Evolutionary conservation across 2,329 filamentous ascomycete genomes (phyloP), one percentile per base, ranked within the genome.

Genomic region (Fusarium sterilihyphosum): DNA sequence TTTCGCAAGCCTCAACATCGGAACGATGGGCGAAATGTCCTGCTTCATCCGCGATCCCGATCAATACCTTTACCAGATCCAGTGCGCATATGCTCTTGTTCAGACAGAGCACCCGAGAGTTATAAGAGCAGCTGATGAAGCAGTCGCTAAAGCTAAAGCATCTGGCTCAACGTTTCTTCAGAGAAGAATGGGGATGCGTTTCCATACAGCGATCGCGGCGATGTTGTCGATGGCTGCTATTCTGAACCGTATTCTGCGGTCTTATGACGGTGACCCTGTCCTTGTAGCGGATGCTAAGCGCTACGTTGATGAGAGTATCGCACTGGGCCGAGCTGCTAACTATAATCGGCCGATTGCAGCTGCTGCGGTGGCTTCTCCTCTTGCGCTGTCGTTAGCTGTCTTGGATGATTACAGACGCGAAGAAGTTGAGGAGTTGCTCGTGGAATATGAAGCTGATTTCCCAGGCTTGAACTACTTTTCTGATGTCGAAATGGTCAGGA

Each of bases 261-360:
- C 31, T 2, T 71, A 71, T 4, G 67, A 71, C 4, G 24, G 52
- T 1, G 41, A 61, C 11, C 33, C 61, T 16, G 8, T 13, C 26
- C 49, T 71, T 4, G 0, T 38, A 2, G 8, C 11, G 7, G 61
- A 71, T 10, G 61, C 61, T 3, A 35, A 38, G 16, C 18, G 43
- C 3, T 66, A 37, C 3, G 52, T 70, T 4, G 61, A 71, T 0
- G 38, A 66, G 3, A 43, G 50, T 2, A 56, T 71, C 13, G 3
- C 12, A 0, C 5, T 71, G 2, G 61, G 24, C 0, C 13, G n/a
- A 18, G 61, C 52, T 2, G 61, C 68, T 0, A 56, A 10, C 4
- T 61, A 24, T 1, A 71, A 71, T 31, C 54, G 68, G 2, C 68
- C 68, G 1, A 49, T 71, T 14, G 68, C 67, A 12, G 67, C 68